phyloP scores from a whole-genome alignment of 2,329 filamentous ascomycete species.

The Xylaria hypoxylon region DNA sequence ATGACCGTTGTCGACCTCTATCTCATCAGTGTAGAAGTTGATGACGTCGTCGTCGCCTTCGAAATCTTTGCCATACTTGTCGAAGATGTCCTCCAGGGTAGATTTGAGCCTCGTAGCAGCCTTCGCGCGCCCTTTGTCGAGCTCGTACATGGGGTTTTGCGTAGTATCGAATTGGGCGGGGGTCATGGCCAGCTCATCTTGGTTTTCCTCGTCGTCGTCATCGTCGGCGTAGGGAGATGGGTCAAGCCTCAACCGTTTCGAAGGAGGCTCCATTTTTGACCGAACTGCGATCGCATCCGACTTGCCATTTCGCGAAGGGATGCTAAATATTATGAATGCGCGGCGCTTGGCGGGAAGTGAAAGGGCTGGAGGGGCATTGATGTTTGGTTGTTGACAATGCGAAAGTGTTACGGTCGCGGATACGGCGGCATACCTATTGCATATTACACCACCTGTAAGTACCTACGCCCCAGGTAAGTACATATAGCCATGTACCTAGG shows the following conservation, averaged over 20 bases:
- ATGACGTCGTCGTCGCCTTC: slow-evolving; percentile 88
- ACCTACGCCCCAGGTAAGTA: neutral
- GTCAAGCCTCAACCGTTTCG: slow-evolving; percentile 71
- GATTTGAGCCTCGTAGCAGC: slow-evolving; percentile 81
- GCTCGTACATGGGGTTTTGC: slow-evolving; percentile 65
- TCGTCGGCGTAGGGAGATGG: slow-evolving; percentile 54
- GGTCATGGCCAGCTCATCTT: slow-evolving; percentile 62
- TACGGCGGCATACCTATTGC: neutral
- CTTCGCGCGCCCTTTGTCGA: slow-evolving; percentile 71
- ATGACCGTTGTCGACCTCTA: slow-evolving; percentile 94
- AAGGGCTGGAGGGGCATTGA: neutral
- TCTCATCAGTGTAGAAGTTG: slow-evolving; percentile 81
- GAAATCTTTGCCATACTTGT: slow-evolving; percentile 88
- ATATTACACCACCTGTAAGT: neutral
- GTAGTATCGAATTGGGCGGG: slow-evolving; percentile 60
- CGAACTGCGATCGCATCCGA: slow-evolving; percentile 3
- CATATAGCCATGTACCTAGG: neutral
- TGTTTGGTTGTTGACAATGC: slow-evolving; percentile 5
- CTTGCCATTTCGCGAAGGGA: slow-evolving; percentile 13
- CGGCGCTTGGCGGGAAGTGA: neutral
- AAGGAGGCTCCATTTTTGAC: slow-evolving; percentile 65
- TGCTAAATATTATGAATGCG: neutral
- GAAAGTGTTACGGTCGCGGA: neutral
- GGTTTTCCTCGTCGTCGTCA: slow-evolving; percentile 57
- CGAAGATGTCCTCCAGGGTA: slow-evolving; percentile 89